Conservation (phyloP, 192 early-diverging fungal genomes). For the Coemansia sp. region DNA sequence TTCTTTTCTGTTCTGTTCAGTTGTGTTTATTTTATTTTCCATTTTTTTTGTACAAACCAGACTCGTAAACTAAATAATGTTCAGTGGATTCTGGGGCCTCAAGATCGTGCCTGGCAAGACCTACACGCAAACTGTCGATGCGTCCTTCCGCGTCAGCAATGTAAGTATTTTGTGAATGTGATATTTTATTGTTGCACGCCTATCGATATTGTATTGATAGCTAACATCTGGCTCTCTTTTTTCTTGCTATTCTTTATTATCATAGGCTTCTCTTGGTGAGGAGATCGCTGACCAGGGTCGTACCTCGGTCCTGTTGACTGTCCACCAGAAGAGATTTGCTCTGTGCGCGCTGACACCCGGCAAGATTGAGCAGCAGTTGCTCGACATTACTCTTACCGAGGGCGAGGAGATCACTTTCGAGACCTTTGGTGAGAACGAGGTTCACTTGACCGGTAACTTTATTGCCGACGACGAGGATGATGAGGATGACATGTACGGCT, state of each 20-base stretch:
- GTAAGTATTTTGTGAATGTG: slow-evolving; percentile 43
- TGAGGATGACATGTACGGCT: slow-evolving; percentile 47
- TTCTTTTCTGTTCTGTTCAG: slow-evolving; percentile 10
- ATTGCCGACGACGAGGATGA: slow-evolving; percentile 44
- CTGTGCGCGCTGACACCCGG: slow-evolving; percentile 83
- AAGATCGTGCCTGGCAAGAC: slow-evolving; percentile 72
- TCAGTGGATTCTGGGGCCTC: slow-evolving; percentile 69
- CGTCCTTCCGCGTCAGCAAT: slow-evolving; percentile 79
- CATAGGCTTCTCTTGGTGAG: slow-evolving; percentile 73
- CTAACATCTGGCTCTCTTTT: not conserved
- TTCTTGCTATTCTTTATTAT: not conserved
- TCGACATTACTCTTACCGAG: slow-evolving; percentile 71
- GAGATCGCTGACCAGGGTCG: slow-evolving; percentile 59
- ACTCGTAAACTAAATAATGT: slow-evolving; percentile 29
- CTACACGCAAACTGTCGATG: slow-evolving; percentile 76
- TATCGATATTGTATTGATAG: not conserved
- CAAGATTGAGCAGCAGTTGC: slow-evolving; percentile 73
- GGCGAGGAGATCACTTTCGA: slow-evolving; percentile 84
- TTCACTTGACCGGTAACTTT: slow-evolving; percentile 52
- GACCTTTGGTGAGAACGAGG: slow-evolving; percentile 63
- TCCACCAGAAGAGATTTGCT: slow-evolving; percentile 73
- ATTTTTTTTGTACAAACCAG: slow-evolving; percentile 4
- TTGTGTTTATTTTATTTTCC: not conserved
- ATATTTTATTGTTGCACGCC: not conserved
- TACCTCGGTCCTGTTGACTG: slow-evolving; percentile 69